Evolutionary conservation across 2,329 filamentous ascomycete genomes (phyloP), one percentile per base, ranked within the genome.

Genomic region (Beauveria scarabaeidicola): DNA sequence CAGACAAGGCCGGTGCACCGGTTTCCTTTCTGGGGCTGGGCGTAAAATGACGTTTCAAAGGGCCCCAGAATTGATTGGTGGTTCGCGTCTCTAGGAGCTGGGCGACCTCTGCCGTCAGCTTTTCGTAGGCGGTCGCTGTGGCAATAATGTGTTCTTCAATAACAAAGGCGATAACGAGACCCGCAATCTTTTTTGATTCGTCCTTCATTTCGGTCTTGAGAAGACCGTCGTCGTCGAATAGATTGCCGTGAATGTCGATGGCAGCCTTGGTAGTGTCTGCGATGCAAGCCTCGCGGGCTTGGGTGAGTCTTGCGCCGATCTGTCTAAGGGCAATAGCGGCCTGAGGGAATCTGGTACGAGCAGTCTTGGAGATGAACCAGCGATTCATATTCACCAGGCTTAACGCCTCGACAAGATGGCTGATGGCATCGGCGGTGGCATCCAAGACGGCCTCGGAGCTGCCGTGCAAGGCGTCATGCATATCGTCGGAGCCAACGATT

Each of bases 151-250:
- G 71, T 64, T 80, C 77, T 57, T 80, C 77, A 8, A 78, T 69
- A 4, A 79, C 74, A 74, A 81, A 78, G 15, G 73, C 72, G 3
- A 78, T 62, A 2, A 78, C 68, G n/a, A 81, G 69, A 0, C 73
- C 76, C 0, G 70, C 67, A 2, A 79, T 60, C 8, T 68, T 65
- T 0, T 68, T 67, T 5, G 68, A 64, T 0, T 67, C 64, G 2
- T 57, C 32, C 10, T 65, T 62, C 3, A 66, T 65, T 0, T 68
- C 60, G 1, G 66, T 21, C 19, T 71, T 73, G 1, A 78, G 60
- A 4, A 66, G 65, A 1, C 76, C 77, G n/a, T 70, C 61, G 2
- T 72, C 69, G 36, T 78, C 74, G 57, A 78, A 79, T 0, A 78
- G 61, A 17, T 75, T 70, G 1, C 67, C 68, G 52, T 79, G 72